Conservation (phyloP, 352 stramenopile genomes). For the Globisporangium lucens region DNA sequence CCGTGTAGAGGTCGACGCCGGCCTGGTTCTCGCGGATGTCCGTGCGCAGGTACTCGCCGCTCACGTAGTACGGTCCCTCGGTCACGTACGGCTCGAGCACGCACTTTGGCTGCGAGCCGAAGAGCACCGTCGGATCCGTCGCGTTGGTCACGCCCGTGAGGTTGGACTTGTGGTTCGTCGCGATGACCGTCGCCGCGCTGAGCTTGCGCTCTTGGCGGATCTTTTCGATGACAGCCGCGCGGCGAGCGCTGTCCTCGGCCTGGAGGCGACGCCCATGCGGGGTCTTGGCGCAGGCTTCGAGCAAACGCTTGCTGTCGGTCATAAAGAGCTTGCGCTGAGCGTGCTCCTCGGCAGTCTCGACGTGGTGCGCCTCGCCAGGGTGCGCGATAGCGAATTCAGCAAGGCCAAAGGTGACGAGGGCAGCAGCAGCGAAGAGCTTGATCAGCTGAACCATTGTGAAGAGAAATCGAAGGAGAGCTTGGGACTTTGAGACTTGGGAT, state of each 20-base stretch:
- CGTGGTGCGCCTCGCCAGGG: constrained; percentile 8
- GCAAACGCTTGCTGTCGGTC: constrained; percentile 9
- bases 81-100: constrained; percentile 18
- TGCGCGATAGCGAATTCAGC: constrained; percentile 1
- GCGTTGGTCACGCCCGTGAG: constrained; percentile 4
- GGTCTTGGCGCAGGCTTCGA: constrained; percentile 13
- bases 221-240: background rate
- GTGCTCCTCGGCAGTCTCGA: background rate
- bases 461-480: background rate
- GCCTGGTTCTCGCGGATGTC: constrained; percentile 16
- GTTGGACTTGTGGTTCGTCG: constrained; percentile 13
- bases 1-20: constrained; percentile 11
- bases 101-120: constrained; percentile 10
- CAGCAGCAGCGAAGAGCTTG: background rate
- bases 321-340: constrained; percentile 10
- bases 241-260: background rate
- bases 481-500: background rate
- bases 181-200: background rate
- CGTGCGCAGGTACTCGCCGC: constrained; percentile 10
- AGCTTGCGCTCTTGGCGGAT: background rate
- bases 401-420: background rate
- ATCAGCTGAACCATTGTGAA: background rate
- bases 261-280: background rate
- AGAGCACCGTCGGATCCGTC: constrained; percentile 9
- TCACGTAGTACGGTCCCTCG: constrained; percentile 17